These are phyloP conservation scores for Besnoitia besnoiti DNA, from an alignment of 169 alveolate genomes.

Conservation along the genomic window DNA sequence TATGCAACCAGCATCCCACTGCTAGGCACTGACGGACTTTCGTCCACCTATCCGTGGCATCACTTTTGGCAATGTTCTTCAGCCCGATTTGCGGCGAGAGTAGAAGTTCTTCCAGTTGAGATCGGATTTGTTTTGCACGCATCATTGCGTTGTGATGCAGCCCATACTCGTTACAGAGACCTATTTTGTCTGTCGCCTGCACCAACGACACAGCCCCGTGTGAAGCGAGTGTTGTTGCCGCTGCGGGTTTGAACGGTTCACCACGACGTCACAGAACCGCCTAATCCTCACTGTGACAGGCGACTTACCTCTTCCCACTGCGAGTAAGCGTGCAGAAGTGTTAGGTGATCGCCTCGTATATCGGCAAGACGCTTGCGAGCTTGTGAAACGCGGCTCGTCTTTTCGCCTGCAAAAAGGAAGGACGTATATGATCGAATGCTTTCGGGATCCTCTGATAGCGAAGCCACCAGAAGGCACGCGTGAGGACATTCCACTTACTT, in stretches of 20 bases:
- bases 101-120: constrained; percentile 55
- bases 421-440: no score
- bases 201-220: neutral
- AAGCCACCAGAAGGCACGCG: neutral
- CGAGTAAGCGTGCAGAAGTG: constrained; percentile 96
- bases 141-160: constrained; percentile 52
- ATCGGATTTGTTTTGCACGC: constrained; percentile 53
- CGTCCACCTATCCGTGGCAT: neutral
- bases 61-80: neutral
- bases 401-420: neutral
- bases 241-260: neutral
- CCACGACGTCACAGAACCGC: neutral
- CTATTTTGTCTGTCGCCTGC: constrained; percentile 50
- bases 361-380: constrained; percentile 44
- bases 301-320: constrained; percentile 90
- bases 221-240: neutral
- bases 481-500: neutral
- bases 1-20: constrained; percentile 35
- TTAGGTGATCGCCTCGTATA: constrained; percentile 99
- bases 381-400: neutral
- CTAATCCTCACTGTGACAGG: neutral
- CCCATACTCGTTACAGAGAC: constrained; percentile 58
- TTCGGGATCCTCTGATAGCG: neutral
- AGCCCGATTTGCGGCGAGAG: constrained; percentile 22
- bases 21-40: constrained; percentile 47